Percentiles rank a stretch among this genome's conserved stretches.
Evolutionary conservation across 176 grass and related monocot species (phyloP).

Genomic region (Tillandsia leiboldiana): DNA sequence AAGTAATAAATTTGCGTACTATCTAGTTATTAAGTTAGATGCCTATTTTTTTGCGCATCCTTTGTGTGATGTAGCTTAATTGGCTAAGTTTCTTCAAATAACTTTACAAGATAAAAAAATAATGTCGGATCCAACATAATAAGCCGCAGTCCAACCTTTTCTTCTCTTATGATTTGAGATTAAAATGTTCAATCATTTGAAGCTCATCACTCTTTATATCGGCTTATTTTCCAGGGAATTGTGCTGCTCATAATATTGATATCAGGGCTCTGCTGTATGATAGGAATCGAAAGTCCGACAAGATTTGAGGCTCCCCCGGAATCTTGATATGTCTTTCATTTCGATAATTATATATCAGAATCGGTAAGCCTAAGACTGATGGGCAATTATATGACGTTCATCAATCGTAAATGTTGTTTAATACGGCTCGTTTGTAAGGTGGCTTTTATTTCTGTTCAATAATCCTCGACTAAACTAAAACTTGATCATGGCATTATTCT

Average conservation of each 20-base stretch:
- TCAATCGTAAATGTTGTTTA: conserved; percentile 22
- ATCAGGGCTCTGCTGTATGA: conserved; percentile 89
- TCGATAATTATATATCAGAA: not conserved
- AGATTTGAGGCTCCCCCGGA: conserved; percentile 82
- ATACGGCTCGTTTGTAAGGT: conserved; percentile 21
- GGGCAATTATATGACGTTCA: not conserved
- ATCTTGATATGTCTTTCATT: conserved; percentile 26
- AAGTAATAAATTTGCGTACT: not conserved
- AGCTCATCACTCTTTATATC: not conserved
- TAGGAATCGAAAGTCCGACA: conserved; percentile 78
- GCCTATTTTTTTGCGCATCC: too few relatives aligned
- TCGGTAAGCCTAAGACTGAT: conserved; percentile 6
- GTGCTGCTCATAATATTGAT: conserved; percentile 96
- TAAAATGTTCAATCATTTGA: conserved; percentile 1
- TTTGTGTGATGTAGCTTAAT: too few relatives aligned
- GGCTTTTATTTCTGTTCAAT: conserved; percentile 11
- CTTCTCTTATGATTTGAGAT: not conserved
- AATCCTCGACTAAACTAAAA: too few relatives aligned
- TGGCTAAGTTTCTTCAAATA: too few relatives aligned
- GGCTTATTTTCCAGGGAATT: conserved; percentile 48
- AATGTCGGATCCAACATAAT: not conserved
- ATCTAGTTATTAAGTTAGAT: too few relatives aligned
- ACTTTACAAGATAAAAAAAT: too few relatives aligned
- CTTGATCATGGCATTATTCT: too few relatives aligned
- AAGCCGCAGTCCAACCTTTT: not conserved